Conservation (phyloP, 2,329 filamentous ascomycete genomes). For the Cryphonectria naterciae region DNA sequence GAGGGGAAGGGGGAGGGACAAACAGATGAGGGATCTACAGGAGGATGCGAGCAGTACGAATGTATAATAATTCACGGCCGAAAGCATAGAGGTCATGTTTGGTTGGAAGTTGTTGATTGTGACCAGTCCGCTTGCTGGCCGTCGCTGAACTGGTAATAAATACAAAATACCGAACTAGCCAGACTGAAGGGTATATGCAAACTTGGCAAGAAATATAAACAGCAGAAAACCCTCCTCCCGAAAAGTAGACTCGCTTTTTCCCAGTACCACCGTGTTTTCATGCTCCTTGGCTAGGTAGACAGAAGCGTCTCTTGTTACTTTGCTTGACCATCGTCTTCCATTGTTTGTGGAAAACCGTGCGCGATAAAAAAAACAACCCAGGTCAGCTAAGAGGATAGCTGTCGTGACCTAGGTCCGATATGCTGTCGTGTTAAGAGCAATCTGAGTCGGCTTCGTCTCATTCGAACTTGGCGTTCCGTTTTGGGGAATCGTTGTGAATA, state of each 20-base stretch:
- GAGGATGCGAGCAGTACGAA: neutral
- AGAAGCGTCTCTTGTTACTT: neutral
- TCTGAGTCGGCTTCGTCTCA: neutral
- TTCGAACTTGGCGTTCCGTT: neutral
- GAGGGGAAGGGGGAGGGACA: neutral
- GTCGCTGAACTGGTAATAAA: neutral
- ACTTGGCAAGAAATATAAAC: slow-evolving; percentile 1
- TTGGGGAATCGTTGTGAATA: neutral
- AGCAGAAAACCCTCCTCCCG: neutral
- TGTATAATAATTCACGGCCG: neutral
- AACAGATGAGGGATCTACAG: neutral
- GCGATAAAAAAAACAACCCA: neutral
- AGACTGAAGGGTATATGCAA: slow-evolving; percentile 10
- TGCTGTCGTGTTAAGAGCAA: neutral
- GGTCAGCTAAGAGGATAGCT: neutral
- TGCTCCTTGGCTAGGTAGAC: neutral
- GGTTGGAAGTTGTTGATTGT: neutral
- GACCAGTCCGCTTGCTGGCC: neutral
- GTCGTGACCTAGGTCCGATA: neutral
- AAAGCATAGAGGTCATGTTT: neutral
- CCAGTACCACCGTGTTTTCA: neutral
- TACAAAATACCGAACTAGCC: neutral
- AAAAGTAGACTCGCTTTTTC: slow-evolving; percentile 4
- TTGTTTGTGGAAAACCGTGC: neutral
- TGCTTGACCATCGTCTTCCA: neutral